Conservation (phyloP, 148 eudicot genomes). For the Tetragonia tetragonoides region DNA sequence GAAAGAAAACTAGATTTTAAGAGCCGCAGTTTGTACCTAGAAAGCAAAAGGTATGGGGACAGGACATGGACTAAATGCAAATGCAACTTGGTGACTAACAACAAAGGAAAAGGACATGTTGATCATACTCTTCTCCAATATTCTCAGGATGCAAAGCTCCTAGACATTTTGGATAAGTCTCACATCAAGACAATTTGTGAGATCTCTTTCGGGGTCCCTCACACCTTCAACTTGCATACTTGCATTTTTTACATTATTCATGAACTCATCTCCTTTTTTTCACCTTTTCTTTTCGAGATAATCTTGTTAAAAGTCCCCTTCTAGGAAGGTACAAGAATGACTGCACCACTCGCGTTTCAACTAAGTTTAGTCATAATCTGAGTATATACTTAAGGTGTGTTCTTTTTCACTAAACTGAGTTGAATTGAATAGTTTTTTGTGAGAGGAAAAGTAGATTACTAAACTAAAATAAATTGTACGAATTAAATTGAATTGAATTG, state of each 20-base stretch:
- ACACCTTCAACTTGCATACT: conserved; percentile 7
- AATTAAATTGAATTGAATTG: too few relatives aligned
- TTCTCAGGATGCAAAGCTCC: conserved; percentile 20
- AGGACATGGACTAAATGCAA: conserved; percentile 2
- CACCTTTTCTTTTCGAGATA: too few relatives aligned
- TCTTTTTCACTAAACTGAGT: too few relatives aligned
- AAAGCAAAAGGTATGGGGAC: neutral
- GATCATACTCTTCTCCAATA: neutral
- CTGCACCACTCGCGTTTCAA: too few relatives aligned
- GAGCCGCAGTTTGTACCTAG: neutral
- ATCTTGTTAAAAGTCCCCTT: too few relatives aligned
- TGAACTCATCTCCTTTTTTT: neutral
- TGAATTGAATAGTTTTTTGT: too few relatives aligned
- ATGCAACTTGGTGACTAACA: conserved; percentile 20
- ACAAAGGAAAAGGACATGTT: conserved; percentile 21
- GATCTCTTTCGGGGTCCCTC: conserved; percentile 4
- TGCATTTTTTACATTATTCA: neutral
- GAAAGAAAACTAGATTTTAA: neutral
- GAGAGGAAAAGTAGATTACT: too few relatives aligned
- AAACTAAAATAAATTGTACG: too few relatives aligned
- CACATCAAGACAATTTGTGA: conserved; percentile 19
- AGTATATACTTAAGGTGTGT: too few relatives aligned
- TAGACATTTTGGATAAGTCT: conserved; percentile 36
- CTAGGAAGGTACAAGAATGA: too few relatives aligned
- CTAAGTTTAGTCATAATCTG: too few relatives aligned